Evolutionary conservation across 2,329 filamentous ascomycete species (phyloP).

Genomic region (Neocucurbitaria cava): DNA sequence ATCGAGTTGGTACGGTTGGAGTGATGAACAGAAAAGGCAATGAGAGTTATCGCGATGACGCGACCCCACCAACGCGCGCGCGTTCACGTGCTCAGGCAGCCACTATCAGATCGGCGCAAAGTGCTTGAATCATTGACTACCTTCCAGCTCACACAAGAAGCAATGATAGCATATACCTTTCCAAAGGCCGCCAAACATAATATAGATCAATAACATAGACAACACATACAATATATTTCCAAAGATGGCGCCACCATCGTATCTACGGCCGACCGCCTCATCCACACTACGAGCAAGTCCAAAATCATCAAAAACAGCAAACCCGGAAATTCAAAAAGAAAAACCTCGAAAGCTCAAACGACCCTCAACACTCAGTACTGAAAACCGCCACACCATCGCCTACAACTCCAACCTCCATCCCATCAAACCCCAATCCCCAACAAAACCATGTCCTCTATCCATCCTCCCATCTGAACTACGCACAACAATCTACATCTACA

Average conservation of each 20-base stretch:
- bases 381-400: conserved; percentile 8
- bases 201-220: not conserved
- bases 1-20: conserved; percentile 11
- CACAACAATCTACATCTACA: conserved; percentile 22
- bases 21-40: conserved; percentile 9
- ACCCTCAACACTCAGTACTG: conserved; percentile 17
- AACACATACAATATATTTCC: not conserved
- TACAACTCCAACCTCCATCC: conserved; percentile 16
- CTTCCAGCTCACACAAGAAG: not conserved
- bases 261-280: conserved; percentile 26
- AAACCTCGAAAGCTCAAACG: conserved; percentile 13
- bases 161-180: not conserved
- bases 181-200: not conserved
- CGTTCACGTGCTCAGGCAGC: conserved; percentile 17
- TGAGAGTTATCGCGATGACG: conserved; percentile 19
- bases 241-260: conserved; percentile 25
- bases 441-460: conserved; percentile 22
- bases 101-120: not conserved
- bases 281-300: conserved; percentile 14
- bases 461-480: conserved; percentile 32
- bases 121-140: not conserved
- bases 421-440: conserved; percentile 21
- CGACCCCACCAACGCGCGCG: conserved; percentile 32
- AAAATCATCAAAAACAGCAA: not conserved
- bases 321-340: not conserved